A percentile compares a stretch with the other conserved stretches of the same genome.
Evolutionary conservation across 1,139 yeast genomes (phyloP).

Genomic region (Suhomyces choctaworum): DNA sequence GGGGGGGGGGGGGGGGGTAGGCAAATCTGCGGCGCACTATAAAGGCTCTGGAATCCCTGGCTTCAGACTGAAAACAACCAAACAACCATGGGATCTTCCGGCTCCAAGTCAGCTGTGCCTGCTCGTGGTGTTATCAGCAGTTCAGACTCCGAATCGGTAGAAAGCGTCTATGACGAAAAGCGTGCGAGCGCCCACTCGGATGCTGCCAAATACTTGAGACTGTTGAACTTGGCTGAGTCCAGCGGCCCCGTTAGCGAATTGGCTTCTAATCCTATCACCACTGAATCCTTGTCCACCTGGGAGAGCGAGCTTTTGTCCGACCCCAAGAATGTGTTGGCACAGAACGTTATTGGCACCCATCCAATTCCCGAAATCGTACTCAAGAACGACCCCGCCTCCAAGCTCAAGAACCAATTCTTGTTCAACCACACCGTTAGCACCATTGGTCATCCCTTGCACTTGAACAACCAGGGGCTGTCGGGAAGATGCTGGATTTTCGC

Average conservation of each 20-base stretch:
- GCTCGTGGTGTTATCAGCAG: neutral
- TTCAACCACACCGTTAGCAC: constrained; percentile 62
- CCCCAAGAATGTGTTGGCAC: constrained; percentile 59
- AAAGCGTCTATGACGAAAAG: constrained; percentile 17
- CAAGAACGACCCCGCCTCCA: constrained; percentile 25
- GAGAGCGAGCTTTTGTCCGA: constrained; percentile 47
- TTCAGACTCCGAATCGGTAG: constrained; percentile 3
- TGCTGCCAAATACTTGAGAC: constrained; percentile 7
- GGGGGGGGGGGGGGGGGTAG: neutral
- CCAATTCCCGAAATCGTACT: constrained; percentile 48
- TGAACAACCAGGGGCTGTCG: constrained; percentile 69
- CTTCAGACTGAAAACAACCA: neutral
- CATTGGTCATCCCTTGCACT: constrained; percentile 61
- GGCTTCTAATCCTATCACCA: constrained; percentile 8
- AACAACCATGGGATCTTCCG: constrained; percentile 17
- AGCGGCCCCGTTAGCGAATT: constrained; percentile 2
- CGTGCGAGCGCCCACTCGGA: constrained; percentile 8
- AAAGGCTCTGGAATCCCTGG: neutral
- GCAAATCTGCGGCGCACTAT: neutral
- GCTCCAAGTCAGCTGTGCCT: constrained; percentile 14
- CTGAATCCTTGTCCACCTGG: constrained; percentile 38
- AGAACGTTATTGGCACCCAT: constrained; percentile 56
- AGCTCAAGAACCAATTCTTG: constrained; percentile 43
- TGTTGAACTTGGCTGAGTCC: constrained; percentile 13
- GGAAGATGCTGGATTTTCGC: constrained; percentile 93